Evolutionary conservation across 805 yeast genomes (phyloP), one percentile per base, ranked within the genome.

Genomic region (Cyberlindnera mississippiensis): DNA sequence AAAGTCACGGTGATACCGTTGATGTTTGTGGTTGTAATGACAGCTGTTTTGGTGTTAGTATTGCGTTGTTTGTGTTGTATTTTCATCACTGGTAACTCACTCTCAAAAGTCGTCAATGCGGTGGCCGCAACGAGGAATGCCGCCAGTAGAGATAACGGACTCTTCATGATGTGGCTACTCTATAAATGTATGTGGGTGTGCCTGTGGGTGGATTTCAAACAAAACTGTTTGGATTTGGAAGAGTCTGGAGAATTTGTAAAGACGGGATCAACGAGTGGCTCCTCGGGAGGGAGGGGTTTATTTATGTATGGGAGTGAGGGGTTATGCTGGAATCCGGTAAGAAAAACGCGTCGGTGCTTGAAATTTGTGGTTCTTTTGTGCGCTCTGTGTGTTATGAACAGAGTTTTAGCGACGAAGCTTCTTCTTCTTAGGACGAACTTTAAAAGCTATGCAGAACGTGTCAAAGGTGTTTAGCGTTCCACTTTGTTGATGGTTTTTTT

Each of bases 1-100:
- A 54, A 35, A 4, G 58, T 54, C 16, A 48, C 59, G 1, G 52
- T 40, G 28, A 49, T 38, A 38, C 57, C 59, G n/a, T 46, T 37
- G 38, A 46, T 41, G 42, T 60, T 48, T 26, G 61, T 45, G 44
- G 61, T 40, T 38, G 56, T 39, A 45, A 56, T 27, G 45, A 58
- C 42, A 8, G 57, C 36, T 41, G 35, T 20, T 10, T 12, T 17
- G 13, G 15, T 36, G 47, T 44, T 44, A 40, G 44, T 44, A n/a
- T n/a, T n/a, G n/a, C n/a, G n/a, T n/a, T n/a, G n/a, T n/a, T n/a
- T n/a, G n/a, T n/a, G n/a, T n/a, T n/a, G n/a, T n/a, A n/a, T n/a
- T n/a, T n/a, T n/a, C n/a, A n/a, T n/a, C n/a, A n/a, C n/a, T n/a
- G n/a, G n/a, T n/a, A n/a, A 33, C 36, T 24, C 17, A 28, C 40